phyloP scores from a whole-genome alignment of 169 alveolate species.

The Babesia microti region DNA sequence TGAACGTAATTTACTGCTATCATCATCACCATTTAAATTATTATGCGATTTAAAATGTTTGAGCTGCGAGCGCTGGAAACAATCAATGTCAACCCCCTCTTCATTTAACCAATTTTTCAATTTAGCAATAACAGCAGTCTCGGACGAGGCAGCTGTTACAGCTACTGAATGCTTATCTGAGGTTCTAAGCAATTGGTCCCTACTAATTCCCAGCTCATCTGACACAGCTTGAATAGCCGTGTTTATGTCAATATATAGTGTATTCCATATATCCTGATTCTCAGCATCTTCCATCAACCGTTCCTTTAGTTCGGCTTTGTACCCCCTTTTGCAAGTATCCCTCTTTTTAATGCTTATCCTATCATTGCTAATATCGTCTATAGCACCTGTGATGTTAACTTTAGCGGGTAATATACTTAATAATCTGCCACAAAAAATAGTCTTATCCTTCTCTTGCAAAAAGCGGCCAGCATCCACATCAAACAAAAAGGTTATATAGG shows the following conservation, averaged over 20 bases:
- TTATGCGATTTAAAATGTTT: neutral
- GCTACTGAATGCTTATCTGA: slow-evolving; percentile 66
- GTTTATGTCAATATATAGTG: slow-evolving; percentile 84
- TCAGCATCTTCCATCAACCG: slow-evolving; percentile 61
- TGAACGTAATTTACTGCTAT: slow-evolving; percentile 5
- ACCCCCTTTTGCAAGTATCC: slow-evolving; percentile 58
- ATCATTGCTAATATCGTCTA: slow-evolving; percentile 13
- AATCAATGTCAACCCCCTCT: slow-evolving; percentile 78
- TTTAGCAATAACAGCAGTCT: slow-evolving; percentile 80
- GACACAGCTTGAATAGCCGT: slow-evolving; percentile 81
- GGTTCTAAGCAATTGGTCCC: slow-evolving; percentile 71
- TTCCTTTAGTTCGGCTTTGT: slow-evolving; percentile 63
- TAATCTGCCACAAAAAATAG: slow-evolving; percentile 55
- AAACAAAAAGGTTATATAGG: slow-evolving; percentile 32
- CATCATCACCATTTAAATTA: slow-evolving; percentile 1
- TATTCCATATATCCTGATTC: slow-evolving; percentile 85
- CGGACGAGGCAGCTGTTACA: slow-evolving; percentile 80
- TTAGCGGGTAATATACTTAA: slow-evolving; percentile 47
- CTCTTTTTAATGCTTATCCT: slow-evolving; percentile 46
- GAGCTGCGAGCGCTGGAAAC: slow-evolving; percentile 35
- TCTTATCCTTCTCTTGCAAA: slow-evolving; percentile 26
- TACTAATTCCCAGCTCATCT: slow-evolving; percentile 60
- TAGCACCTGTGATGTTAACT: slow-evolving; percentile 19
- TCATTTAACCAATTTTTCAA: slow-evolving; percentile 86
- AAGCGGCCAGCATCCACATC: slow-evolving; percentile 39